These are phyloP conservation scores for Lachancea dasiensis DNA, from an alignment of 805 yeast species.

Conservation along the genomic window DNA sequence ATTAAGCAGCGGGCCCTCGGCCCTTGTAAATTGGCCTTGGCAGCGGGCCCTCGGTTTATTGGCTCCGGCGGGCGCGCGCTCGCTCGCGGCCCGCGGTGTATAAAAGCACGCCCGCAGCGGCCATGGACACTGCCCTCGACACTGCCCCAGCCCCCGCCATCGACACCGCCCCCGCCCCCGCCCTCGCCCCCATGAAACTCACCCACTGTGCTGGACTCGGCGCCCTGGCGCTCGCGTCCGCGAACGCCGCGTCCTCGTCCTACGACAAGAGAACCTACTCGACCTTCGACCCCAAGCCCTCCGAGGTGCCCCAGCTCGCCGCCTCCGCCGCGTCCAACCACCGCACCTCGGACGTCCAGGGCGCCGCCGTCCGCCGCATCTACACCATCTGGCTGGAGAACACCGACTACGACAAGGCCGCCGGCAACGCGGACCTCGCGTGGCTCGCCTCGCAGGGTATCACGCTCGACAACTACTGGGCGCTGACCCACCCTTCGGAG, in stretches of 20 bases:
- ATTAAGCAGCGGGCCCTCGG: too few species aligned
- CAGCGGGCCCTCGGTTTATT: too few species aligned
- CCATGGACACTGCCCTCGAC: too few species aligned
- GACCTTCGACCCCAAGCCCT: constrained; percentile 29
- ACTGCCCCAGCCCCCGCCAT: too few species aligned
- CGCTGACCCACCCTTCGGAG: constrained; percentile 48
- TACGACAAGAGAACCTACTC: constrained; percentile 23
- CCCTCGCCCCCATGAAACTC: constrained; percentile 1
- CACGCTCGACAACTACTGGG: constrained; percentile 45
- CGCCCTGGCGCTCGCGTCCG: constrained; percentile 3
- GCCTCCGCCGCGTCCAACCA: constrained; percentile 31
- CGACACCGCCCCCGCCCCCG: too few species aligned
- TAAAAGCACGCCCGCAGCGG: too few species aligned
- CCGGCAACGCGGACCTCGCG: constrained; percentile 38
- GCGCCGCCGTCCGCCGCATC: constrained; percentile 37
- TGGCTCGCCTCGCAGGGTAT: constrained; percentile 41
- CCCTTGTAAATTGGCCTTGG: too few species aligned
- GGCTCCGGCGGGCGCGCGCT: too few species aligned
- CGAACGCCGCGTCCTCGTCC: constrained; percentile 1
- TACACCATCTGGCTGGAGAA: constrained; percentile 46
- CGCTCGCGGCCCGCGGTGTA: too few species aligned
- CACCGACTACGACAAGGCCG: constrained; percentile 47
- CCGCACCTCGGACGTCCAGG: constrained; percentile 34
- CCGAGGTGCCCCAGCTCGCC: constrained; percentile 33
- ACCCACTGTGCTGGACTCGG: neutral